Conservation (phyloP, 768 basidiomycete species). For the Dictyophora rubrovolvata region DNA sequence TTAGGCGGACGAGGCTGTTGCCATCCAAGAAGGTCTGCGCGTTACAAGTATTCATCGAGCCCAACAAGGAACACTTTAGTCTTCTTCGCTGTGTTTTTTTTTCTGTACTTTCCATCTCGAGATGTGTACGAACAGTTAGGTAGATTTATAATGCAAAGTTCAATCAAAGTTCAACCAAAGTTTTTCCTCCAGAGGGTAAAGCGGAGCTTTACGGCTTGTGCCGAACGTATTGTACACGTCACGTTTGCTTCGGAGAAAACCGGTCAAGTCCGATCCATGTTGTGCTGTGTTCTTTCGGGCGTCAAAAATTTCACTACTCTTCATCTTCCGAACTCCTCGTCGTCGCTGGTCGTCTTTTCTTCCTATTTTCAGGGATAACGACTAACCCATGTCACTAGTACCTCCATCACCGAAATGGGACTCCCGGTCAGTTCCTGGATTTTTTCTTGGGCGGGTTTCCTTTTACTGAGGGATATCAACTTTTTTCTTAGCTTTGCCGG, state of each 20-base stretch:
- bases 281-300: background rate
- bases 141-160: too few species aligned
- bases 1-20: constrained; percentile 52
- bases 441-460: background rate
- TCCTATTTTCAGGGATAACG: constrained; percentile 10
- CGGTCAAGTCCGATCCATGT: background rate
- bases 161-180: too few species aligned
- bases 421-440: constrained; percentile 39
- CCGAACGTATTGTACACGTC: too few species aligned
- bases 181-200: too few species aligned
- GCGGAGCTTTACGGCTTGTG: too few species aligned
- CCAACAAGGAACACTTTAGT: constrained; percentile 1
- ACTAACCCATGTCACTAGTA: constrained; percentile 37
- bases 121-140: too few species aligned
- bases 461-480: background rate
- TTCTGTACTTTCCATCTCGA: too few species aligned
- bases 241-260: background rate
- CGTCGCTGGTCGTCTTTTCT: constrained; percentile 15
- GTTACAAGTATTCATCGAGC: constrained; percentile 31
- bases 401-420: constrained; percentile 58
- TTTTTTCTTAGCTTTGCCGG: constrained; percentile 41
- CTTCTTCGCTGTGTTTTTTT: too few species aligned
- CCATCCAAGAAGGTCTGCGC: constrained; percentile 73
- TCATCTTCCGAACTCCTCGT: constrained; percentile 19
- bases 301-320: constrained; percentile 14